Conservation (phyloP, 2,329 filamentous ascomycete genomes). For the Exophiala viscosa region DNA sequence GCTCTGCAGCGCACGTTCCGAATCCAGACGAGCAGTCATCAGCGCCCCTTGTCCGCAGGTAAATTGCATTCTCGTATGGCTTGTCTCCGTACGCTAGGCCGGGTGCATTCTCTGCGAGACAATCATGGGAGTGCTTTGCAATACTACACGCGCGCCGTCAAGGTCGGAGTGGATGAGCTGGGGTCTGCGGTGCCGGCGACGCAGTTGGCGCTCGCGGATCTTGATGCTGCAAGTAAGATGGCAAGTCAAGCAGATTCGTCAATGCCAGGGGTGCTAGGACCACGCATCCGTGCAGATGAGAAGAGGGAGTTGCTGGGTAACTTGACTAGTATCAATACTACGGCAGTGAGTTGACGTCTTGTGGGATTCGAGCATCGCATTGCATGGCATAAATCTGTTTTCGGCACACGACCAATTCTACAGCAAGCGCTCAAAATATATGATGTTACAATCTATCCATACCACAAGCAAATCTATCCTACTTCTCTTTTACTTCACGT, state of each 20-base stretch:
- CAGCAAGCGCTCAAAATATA: background rate
- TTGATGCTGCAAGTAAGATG: slow-evolving; percentile 3
- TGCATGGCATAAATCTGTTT: no score
- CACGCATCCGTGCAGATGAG: background rate
- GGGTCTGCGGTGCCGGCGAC: slow-evolving; percentile 7
- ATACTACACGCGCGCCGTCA: slow-evolving; percentile 9
- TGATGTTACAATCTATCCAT: background rate
- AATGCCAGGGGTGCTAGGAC: background rate
- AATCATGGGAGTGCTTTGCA: slow-evolving; percentile 8
- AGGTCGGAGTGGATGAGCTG: slow-evolving; percentile 8
- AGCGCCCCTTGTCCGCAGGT: background rate
- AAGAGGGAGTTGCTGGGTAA: background rate
- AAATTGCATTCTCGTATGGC: slow-evolving; percentile 7
- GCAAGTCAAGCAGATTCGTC: background rate
- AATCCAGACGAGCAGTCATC: background rate
- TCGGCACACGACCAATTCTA: background rate
- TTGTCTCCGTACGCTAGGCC: slow-evolving; percentile 15
- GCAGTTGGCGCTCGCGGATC: slow-evolving; percentile 11
- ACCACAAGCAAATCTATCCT: background rate
- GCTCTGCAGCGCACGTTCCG: slow-evolving; percentile 6
- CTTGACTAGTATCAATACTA: background rate
- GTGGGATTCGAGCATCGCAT: background rate
- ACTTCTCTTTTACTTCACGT: background rate
- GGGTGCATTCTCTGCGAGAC: slow-evolving; percentile 7
- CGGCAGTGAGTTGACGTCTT: background rate